phyloP scores from a whole-genome alignment of 768 basidiomycete species.

The Tulasnella sp. region DNA sequence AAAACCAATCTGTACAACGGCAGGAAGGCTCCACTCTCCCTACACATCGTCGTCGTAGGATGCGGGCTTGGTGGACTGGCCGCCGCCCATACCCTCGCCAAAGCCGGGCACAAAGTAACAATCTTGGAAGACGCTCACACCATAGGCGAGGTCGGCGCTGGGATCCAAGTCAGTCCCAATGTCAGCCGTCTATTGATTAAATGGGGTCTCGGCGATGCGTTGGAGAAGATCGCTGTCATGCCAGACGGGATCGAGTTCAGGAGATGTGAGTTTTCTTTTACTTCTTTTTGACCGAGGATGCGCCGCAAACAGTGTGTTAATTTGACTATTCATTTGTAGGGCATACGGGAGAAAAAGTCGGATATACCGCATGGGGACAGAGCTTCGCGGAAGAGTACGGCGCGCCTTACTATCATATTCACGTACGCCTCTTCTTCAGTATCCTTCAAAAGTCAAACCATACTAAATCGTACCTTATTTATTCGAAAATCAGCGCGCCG shows the following conservation, averaged over 20 bases:
- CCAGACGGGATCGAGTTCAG: conserved; percentile 34
- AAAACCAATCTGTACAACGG: conserved; percentile 18
- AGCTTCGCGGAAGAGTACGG: conserved; percentile 35
- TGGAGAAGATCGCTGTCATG: conserved; percentile 33
- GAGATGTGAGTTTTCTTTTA: conserved; percentile 26
- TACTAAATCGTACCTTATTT: not conserved
- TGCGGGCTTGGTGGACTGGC: conserved; percentile 50
- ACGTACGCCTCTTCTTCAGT: conserved; percentile 21
- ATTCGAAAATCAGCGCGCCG: conserved; percentile 32
- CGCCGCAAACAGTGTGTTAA: too few species aligned
- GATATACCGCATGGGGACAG: conserved; percentile 34
- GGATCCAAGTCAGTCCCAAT: conserved; percentile 39
- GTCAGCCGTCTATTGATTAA: conserved; percentile 43
- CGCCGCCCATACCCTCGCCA: conserved; percentile 43
- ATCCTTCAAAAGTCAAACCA: too few species aligned
- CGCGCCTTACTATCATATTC: conserved; percentile 42
- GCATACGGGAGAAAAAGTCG: conserved; percentile 36
- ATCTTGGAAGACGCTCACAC: conserved; percentile 43
- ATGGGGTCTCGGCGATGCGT: conserved; percentile 42
- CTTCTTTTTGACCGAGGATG: not conserved
- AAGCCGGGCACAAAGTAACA: conserved; percentile 49
- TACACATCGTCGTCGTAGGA: conserved; percentile 41
- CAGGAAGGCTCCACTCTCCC: conserved; percentile 28
- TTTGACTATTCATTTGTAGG: conserved; percentile 29
- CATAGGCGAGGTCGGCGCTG: conserved; percentile 30